Evolutionary conservation across 768 basidiomycete species (phyloP).

Genomic region (Myochromella boudieri): DNA sequence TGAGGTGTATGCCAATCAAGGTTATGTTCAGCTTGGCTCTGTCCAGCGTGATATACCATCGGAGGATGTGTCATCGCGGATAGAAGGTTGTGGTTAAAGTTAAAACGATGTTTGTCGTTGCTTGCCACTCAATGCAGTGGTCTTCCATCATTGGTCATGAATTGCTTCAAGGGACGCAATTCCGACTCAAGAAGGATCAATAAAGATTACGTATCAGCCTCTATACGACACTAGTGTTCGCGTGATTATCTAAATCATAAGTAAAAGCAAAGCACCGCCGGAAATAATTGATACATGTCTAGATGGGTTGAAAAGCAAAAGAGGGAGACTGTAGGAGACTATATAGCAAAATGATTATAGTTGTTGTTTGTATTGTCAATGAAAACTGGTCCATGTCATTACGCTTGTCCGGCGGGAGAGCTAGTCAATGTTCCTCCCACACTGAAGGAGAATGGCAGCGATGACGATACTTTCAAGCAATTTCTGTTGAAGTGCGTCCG

Average conservation of each 20-base stretch:
- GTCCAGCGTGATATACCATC: background rate
- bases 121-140: background rate
- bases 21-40: background rate
- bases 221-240: too few relatives aligned
- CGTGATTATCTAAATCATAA: too few relatives aligned
- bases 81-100: background rate
- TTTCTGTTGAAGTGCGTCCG: conserved; percentile 52
- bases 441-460: conserved; percentile 55
- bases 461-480: conserved; percentile 53
- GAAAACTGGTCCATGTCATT: too few relatives aligned
- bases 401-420: too few relatives aligned
- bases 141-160: background rate
- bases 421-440: conserved; percentile 63
- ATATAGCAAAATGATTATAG: too few relatives aligned
- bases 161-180: background rate
- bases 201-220: too few relatives aligned
- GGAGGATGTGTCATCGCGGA: background rate
- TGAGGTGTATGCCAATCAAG: background rate
- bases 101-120: background rate
- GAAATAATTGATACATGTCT: too few relatives aligned
- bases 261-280: too few relatives aligned
- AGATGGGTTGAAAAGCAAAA: too few relatives aligned
- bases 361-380: too few relatives aligned
- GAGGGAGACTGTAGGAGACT: too few relatives aligned
- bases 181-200: too few relatives aligned